These are phyloP conservation scores for Amanita pallidorosea DNA, from an alignment of 768 basidiomycete species.

Conservation along the genomic window DNA sequence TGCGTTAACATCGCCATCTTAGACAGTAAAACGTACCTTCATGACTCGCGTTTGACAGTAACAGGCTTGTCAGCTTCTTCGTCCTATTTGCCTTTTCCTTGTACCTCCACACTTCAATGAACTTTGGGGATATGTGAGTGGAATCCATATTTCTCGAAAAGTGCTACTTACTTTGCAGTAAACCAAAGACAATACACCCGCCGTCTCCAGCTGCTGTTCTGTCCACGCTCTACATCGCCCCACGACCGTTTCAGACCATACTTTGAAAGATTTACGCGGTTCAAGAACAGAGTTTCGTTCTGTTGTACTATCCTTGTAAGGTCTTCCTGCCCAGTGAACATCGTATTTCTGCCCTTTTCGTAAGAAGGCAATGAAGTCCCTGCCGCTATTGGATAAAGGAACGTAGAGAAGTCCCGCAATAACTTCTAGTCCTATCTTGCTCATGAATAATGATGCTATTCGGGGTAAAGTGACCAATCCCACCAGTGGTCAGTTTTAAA, in stretches of 20 bases:
- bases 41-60: conserved; percentile 76
- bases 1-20: not conserved
- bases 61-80: conserved; percentile 60
- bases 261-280: conserved; percentile 71
- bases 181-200: conserved; percentile 66
- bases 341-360: conserved; percentile 65
- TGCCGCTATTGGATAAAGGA: conserved; percentile 59
- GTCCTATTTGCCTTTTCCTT: conserved; percentile 65
- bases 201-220: conserved; percentile 76
- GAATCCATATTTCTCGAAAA: not conserved
- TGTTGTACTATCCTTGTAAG: conserved; percentile 24
- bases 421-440: conserved; percentile 36
- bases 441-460: not conserved
- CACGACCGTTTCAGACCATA: conserved; percentile 65
- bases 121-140: conserved; percentile 25
- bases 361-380: conserved; percentile 75
- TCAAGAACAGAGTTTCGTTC: conserved; percentile 37
- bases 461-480: not conserved
- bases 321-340: conserved; percentile 74
- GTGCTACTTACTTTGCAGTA: conserved; percentile 49
- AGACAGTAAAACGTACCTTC: conserved; percentile 40
- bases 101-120: conserved; percentile 81
- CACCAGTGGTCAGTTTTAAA: conserved; percentile 43
- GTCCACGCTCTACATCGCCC: conserved; percentile 66
- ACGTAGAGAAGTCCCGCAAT: conserved; percentile 71